phyloP scores from a whole-genome alignment of 768 basidiomycete species.

The Phaffia tasmanica region DNA sequence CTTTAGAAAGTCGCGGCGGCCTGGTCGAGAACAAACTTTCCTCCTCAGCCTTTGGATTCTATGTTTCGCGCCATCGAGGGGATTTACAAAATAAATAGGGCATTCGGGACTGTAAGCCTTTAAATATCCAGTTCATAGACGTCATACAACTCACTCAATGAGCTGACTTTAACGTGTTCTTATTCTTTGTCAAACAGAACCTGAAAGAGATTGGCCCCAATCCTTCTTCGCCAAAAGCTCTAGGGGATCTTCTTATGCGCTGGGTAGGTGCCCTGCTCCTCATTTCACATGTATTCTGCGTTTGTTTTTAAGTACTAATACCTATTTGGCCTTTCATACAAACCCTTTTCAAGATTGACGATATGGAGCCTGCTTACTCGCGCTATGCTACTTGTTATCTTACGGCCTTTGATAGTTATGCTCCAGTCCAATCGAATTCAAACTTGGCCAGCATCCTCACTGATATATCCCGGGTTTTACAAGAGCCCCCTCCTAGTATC shows the following conservation, averaged over 20 bases:
- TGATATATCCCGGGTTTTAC: conserved; percentile 50
- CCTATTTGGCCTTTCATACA: too few relatives aligned
- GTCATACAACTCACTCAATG: neutral
- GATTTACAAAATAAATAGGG: conserved; percentile 82
- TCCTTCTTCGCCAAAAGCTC: conserved; percentile 81
- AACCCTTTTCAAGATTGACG: conserved; percentile 58
- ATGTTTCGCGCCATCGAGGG: conserved; percentile 92
- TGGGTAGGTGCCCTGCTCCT: conserved; percentile 55
- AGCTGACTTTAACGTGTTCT: neutral
- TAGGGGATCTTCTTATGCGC: conserved; percentile 91
- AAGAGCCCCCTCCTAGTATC: conserved; percentile 33
- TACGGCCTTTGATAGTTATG: conserved; percentile 71
- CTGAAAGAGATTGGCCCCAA: conserved; percentile 86
- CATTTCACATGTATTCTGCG: too few relatives aligned
- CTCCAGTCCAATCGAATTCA: conserved; percentile 62
- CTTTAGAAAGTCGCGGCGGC: conserved; percentile 88
- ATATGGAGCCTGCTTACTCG: conserved; percentile 75
- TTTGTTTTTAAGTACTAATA: too few relatives aligned
- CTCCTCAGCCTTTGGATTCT: conserved; percentile 75
- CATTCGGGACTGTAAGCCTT: conserved; percentile 55
- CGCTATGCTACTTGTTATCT: conserved; percentile 63
- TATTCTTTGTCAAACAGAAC: conserved; percentile 47
- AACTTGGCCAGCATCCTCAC: conserved; percentile 58
- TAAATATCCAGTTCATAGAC: neutral
- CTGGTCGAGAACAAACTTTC: conserved; percentile 90